Evolutionary conservation across 805 yeast species (phyloP).

Genomic region (Starmerella sp.): DNA sequence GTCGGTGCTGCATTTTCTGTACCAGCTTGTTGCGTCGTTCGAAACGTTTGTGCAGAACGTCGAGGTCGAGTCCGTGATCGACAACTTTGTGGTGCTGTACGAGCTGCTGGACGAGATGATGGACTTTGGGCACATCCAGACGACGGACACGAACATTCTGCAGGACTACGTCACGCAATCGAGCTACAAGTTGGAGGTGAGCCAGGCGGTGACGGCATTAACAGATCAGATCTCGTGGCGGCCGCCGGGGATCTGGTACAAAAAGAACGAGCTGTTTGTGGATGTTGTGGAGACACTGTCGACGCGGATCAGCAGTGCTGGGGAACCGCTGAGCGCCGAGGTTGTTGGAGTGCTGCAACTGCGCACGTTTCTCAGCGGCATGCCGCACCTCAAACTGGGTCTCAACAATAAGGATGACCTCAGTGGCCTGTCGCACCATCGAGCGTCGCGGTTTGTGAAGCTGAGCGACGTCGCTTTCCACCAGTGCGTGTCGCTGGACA

Average conservation of each 20-base stretch:
- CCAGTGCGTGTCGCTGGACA: constrained; percentile 71
- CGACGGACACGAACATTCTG: constrained; percentile 66
- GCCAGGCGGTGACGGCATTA: constrained; percentile 58
- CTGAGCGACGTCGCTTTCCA: constrained; percentile 69
- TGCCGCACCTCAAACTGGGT: constrained; percentile 74
- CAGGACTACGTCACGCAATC: constrained; percentile 66
- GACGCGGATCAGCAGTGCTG: constrained; percentile 42
- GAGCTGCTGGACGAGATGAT: constrained; percentile 82
- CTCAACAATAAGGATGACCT: constrained; percentile 37
- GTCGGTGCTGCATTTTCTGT: constrained; percentile 47
- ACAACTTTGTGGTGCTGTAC: constrained; percentile 62
- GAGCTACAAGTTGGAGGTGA: constrained; percentile 32
- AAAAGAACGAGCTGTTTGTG: constrained; percentile 80
- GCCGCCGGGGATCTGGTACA: constrained; percentile 77
- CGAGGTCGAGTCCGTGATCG: constrained; percentile 51
- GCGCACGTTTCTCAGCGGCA: constrained; percentile 73
- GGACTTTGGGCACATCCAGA: constrained; percentile 80
- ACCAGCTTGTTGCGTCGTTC: constrained; percentile 37
- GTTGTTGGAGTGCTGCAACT: constrained; percentile 64
- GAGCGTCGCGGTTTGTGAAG: constrained; percentile 26
- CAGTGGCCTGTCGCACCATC: constrained; percentile 19
- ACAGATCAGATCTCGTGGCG: constrained; percentile 82
- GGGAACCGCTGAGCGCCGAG: constrained; percentile 39
- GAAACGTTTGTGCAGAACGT: constrained; percentile 39
- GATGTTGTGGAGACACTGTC: constrained; percentile 71